Evolutionary conservation across 1,139 yeast genomes (phyloP), one percentile per base, ranked within the genome.

Genomic region (Entelexis paramagnoliae): DNA sequence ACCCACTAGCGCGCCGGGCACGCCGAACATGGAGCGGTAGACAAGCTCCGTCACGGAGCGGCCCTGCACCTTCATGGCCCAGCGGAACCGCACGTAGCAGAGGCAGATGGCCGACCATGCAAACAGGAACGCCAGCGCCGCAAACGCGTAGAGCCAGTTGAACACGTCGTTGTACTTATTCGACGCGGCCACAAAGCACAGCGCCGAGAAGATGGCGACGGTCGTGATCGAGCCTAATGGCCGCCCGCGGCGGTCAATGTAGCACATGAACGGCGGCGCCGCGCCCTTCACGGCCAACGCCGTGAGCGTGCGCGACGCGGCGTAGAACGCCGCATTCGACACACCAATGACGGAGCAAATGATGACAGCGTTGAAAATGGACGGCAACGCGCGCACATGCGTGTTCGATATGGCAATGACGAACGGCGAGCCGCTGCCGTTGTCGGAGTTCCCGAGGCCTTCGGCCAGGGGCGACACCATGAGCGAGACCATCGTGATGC

Each of bases 221-320:
- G 75, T 67, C 17, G 72, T 62, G 64, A 83, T 77, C 46, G 88
- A 89, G 47, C 74, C 76, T 50, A 82, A 69, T 47, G 95, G 95
- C 46, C 70, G 65, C 3, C 52, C 52, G 51, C 70, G 66, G 62
- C 79, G 79, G 66, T 84, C 94, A 64, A 84, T 78, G 71, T 84
- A 86, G 59, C 80, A 83, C 58, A 80, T 75, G 60, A 77, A 69
- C 61, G 74, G 74, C 59, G 95, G 95, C 38, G 93, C 88, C 66
- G 79, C 81, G 42, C 88, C 87, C 63, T 85, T 82, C 58, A 83
- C 81, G 47, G 95, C 85, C 59, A 88, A 73, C 13, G 95, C 82
- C 56, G 84, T 81, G 59, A 87, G 70, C 28, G 95, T 79, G 73
- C 95, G 80, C 41, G 95, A 83, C 48, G 87, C 77, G 20, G 82